Conservation (phyloP, 345 rosid species). For the Gossypium stocksii region DNA sequence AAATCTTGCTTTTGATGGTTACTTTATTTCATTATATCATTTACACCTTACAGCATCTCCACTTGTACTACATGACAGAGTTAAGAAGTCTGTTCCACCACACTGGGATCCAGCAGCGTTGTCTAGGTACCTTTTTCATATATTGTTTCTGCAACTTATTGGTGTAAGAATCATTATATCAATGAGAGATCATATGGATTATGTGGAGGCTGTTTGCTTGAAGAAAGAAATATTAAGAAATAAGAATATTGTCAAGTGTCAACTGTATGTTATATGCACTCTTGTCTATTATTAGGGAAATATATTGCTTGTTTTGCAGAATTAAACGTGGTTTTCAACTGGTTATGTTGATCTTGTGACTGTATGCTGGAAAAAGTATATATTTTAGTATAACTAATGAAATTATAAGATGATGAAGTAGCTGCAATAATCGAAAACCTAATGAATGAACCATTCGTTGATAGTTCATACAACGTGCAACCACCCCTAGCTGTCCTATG, state of each 20-base stretch:
- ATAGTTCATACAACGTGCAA: background rate
- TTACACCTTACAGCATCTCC: constrained; percentile 59
- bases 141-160: background rate
- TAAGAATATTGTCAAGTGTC: background rate
- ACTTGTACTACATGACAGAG: constrained; percentile 47
- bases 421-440: background rate
- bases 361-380: background rate
- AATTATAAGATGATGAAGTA: background rate
- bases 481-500: background rate
- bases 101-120: constrained; percentile 64
- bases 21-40: constrained; percentile 62
- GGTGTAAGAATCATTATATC: background rate
- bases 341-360: background rate
- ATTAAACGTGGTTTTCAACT: background rate
- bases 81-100: constrained; percentile 56
- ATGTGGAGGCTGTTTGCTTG: background rate
- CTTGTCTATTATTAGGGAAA: background rate
- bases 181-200: background rate
- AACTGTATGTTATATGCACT: background rate
- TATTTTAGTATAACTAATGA: background rate
- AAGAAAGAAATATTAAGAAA: background rate
- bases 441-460: background rate
- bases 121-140: constrained; percentile 43
- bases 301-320: background rate
- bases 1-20: constrained; percentile 71